Conservation (phyloP, 2,329 filamentous ascomycete genomes). For the Orbilia quercus region DNA sequence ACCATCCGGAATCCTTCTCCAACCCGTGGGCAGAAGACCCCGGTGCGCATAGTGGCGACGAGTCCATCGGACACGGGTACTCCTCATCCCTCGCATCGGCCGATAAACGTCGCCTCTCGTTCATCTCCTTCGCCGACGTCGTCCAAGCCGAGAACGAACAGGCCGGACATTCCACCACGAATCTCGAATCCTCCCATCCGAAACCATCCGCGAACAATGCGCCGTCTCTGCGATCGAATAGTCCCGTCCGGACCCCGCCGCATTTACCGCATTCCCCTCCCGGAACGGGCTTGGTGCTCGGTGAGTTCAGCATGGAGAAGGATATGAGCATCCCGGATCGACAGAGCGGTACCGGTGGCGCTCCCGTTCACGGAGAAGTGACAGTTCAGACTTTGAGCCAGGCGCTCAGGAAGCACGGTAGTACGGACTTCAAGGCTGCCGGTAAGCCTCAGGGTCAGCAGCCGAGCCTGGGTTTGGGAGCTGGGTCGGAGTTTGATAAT, state of each 20-base stretch:
- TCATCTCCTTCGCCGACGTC: conserved; percentile 96
- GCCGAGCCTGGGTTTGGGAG: neutral
- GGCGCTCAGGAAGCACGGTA: conserved; percentile 84
- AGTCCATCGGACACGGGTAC: conserved; percentile 45
- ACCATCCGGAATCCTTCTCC: conserved; percentile 40
- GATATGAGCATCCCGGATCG: conserved; percentile 53
- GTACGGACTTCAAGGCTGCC: conserved; percentile 73
- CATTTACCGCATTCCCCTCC: conserved; percentile 47
- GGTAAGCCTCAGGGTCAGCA: conserved; percentile 26
- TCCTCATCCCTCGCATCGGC: conserved; percentile 46
- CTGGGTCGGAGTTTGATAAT: conserved; percentile 42
- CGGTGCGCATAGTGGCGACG: conserved; percentile 55
- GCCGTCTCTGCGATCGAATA: conserved; percentile 54
- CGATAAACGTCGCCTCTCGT: conserved; percentile 77
- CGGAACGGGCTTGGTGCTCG: conserved; percentile 38
- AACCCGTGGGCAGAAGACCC: conserved; percentile 53
- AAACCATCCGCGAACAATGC: conserved; percentile 43
- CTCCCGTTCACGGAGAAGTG: conserved; percentile 63
- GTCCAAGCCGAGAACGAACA: conserved; percentile 79
- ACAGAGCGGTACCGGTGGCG: conserved; percentile 31
- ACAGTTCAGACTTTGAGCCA: conserved; percentile 95
- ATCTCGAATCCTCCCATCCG: conserved; percentile 45
- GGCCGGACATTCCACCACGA: conserved; percentile 68
- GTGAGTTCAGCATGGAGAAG: conserved; percentile 56
- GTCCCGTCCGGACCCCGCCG: conserved; percentile 56